Percentiles rank a stretch among this genome's conserved stretches.
Evolutionary conservation across 352 stramenopile genomes (phyloP).

Genomic region (Phytophthora fragariae): DNA sequence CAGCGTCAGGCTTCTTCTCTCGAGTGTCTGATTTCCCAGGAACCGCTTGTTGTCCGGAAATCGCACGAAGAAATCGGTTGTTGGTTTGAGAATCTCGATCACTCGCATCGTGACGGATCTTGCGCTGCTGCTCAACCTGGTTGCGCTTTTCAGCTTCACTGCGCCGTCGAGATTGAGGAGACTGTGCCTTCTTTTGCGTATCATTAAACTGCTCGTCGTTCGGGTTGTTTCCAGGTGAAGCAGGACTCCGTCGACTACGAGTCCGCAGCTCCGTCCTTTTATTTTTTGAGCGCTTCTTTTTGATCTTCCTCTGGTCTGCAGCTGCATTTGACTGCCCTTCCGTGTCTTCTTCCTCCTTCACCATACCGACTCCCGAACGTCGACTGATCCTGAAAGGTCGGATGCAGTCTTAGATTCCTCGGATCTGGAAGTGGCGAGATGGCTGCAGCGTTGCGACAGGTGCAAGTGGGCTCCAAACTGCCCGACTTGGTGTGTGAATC

Average conservation of each 20-base stretch:
- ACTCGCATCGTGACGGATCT: conserved; percentile 26
- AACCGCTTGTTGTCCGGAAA: conserved; percentile 23
- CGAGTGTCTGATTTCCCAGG: conserved; percentile 3
- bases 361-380: conserved; percentile 6
- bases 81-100: conserved; percentile 38
- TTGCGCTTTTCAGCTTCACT: conserved; percentile 51
- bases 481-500: conserved; percentile 76
- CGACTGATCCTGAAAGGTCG: conserved; percentile 38
- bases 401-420: conserved; percentile 13
- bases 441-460: conserved; percentile 40
- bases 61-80: conserved; percentile 64
- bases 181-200: background rate
- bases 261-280: conserved; percentile 10
- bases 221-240: conserved; percentile 15
- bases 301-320: conserved; percentile 2
- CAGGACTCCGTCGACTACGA: conserved; percentile 6
- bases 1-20: background rate
- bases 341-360: conserved; percentile 12
- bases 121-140: conserved; percentile 50
- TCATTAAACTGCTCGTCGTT: conserved; percentile 3
- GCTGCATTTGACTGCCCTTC: background rate
- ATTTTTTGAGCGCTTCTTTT: conserved; percentile 7
- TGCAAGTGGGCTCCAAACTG: conserved; percentile 77
- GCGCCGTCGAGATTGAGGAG: conserved; percentile 20
- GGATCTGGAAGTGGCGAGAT: conserved; percentile 21